Evolutionary conservation across 257 asterid species (phyloP), one percentile per base, ranked within the genome.

Genomic region (Jasminum sambac): DNA sequence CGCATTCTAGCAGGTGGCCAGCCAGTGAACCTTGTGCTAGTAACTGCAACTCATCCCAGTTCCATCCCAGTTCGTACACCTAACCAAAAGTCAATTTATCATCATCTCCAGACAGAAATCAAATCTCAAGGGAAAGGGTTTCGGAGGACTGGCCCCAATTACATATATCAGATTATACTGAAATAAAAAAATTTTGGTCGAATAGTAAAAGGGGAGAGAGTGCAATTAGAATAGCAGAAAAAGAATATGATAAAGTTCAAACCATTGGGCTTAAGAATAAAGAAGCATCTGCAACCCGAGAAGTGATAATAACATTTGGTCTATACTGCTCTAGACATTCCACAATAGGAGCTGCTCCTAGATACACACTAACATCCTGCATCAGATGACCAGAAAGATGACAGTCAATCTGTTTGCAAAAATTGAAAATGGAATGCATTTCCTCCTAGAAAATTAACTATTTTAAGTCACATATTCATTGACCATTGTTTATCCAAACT

Each of bases 261-360:
- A 91, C 99, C 99, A 95, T 89, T 61, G 99, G 97, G 77, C 78
- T 97, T 81, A 95, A 80, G 84, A 95, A 95, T 71, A 95, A 81
- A 75, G 99, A 78, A 66, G 99, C 99, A 86, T 95, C 99, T 7
- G 99, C 99, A 79, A 91, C 97, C 64, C 99, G 85, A 76, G 99
- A 88, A 76, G 99, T 91, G 70, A 95, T 85, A 74, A 95, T 78
- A 75, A 95, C 88, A 85, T 91, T 84, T 43, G 96, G 97, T 67
- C 74, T 66, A 82, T 80, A 81, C 72, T 83, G 87, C 88, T 86
- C 96, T 52, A 95, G 83, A 72, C 99, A 95, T 72, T 88, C 92
- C 72, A 87, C 98, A 64, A 95, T 88, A 30, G 99, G 98, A 81
- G 97, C 88, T 79, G 99, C 98, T 71, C 98, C 99, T 58, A 95